These are phyloP conservation scores for Aspergillus hancockii DNA, from an alignment of 495 filamentous ascomycete species.

Conservation along the genomic window DNA sequence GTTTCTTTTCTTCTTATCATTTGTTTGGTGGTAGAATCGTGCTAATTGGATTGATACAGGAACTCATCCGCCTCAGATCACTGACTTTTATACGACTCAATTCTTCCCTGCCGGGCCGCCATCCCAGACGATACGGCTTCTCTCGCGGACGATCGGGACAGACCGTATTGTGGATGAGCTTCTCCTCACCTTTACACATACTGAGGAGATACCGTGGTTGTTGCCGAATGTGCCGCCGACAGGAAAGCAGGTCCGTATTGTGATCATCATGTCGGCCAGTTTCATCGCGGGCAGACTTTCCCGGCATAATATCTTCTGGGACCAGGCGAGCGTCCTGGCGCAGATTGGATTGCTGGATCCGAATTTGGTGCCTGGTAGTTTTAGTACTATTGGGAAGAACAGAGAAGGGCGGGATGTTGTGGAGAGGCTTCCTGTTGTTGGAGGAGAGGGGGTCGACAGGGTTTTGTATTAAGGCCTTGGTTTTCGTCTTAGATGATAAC, in stretches of 20 bases:
- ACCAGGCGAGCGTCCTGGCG: constrained; percentile 75
- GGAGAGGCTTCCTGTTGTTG: constrained; percentile 27
- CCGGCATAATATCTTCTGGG: constrained; percentile 82
- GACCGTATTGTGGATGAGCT: constrained; percentile 63
- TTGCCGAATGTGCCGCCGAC: constrained; percentile 74
- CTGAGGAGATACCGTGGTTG: constrained; percentile 73
- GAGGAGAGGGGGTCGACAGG: constrained; percentile 18
- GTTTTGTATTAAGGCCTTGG: constrained; percentile 10
- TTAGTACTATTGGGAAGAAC: constrained; percentile 34
- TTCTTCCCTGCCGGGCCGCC: constrained; percentile 72
- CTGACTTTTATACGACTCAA: constrained; percentile 65
- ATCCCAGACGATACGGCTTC: constrained; percentile 63
- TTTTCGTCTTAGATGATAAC: too few relatives aligned
- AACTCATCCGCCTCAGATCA: constrained; percentile 37
- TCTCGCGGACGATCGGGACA: constrained; percentile 66
- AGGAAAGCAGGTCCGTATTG: constrained; percentile 60
- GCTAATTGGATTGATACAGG: constrained; percentile 14
- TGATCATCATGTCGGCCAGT: constrained; percentile 70
- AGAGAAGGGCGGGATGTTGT: constrained; percentile 21
- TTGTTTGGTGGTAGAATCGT: not conserved
- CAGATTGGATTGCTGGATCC: constrained; percentile 74
- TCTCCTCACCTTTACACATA: constrained; percentile 64
- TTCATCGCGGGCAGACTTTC: constrained; percentile 72
- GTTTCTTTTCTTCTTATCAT: constrained; percentile 11
- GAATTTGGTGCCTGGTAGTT: constrained; percentile 47